Evolutionary conservation across 2,329 filamentous ascomycete genomes (phyloP).

Genomic region (Thelonectria blattea): DNA sequence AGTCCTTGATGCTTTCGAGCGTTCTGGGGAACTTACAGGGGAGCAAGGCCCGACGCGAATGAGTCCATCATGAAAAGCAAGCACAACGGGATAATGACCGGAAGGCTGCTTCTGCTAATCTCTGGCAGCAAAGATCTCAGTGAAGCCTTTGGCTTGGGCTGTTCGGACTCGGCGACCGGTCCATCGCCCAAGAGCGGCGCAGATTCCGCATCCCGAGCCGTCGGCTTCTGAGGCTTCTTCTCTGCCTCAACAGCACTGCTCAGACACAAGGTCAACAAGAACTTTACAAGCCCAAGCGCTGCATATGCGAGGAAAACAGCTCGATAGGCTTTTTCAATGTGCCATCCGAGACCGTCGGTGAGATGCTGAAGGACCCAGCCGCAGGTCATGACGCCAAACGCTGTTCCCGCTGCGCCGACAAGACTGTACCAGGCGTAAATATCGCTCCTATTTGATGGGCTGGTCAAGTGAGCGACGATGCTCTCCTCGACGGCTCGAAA

Average conservation of each 20-base stretch:
- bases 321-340: slow-evolving; percentile 55
- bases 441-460: slow-evolving; percentile 53
- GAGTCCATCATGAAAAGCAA: slow-evolving; percentile 72
- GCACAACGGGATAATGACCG: slow-evolving; percentile 66
- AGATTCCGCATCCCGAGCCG: slow-evolving; percentile 22
- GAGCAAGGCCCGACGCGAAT: slow-evolving; percentile 73
- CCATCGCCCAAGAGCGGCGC: slow-evolving; percentile 36
- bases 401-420: slow-evolving; percentile 63
- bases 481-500: slow-evolving; percentile 69
- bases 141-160: not conserved
- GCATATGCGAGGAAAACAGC: slow-evolving; percentile 54
- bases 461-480: slow-evolving; percentile 62
- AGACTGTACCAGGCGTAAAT: slow-evolving; percentile 69
- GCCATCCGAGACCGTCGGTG: slow-evolving; percentile 50
- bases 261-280: slow-evolving; percentile 57
- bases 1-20: not conserved
- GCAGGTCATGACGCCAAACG: slow-evolving; percentile 62
- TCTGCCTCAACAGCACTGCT: slow-evolving; percentile 53
- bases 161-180: not conserved
- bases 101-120: slow-evolving; percentile 61
- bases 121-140: slow-evolving; percentile 53
- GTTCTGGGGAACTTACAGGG: slow-evolving; percentile 54
- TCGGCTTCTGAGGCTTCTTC: slow-evolving; percentile 4
- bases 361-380: slow-evolving; percentile 65
- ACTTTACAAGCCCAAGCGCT: slow-evolving; percentile 61